These are phyloP conservation scores for Candida nonsorbophila DNA, from an alignment of 805 yeast species.

Conservation along the genomic window DNA sequence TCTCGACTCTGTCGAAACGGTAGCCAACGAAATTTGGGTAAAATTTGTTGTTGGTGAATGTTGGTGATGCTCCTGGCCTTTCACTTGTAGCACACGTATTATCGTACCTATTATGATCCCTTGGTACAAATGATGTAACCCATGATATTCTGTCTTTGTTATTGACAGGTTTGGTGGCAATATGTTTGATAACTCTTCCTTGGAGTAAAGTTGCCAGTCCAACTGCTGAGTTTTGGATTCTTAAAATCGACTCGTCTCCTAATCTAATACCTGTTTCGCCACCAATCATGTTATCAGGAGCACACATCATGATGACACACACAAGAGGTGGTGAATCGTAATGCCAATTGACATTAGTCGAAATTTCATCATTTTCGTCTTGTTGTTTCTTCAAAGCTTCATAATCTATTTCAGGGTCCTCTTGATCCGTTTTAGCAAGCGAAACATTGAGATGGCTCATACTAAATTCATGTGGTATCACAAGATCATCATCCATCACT, in stretches of 20 bases:
- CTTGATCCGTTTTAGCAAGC: conserved; percentile 4
- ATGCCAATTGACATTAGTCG: conserved; percentile 9
- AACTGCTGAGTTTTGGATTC: conserved; percentile 11
- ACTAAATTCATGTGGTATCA: conserved; percentile 14
- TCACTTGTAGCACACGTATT: conserved; percentile 32
- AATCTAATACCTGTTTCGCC: conserved; percentile 11
- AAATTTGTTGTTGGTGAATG: conserved; percentile 19
- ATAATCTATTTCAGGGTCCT: conserved; percentile 6
- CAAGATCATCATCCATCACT: conserved; percentile 16
- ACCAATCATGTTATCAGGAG: conserved; percentile 8
- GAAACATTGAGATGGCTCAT: conserved; percentile 18
- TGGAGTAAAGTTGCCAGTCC: conserved; percentile 16
- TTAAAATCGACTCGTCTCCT: conserved; percentile 9
- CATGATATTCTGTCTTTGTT: conserved; percentile 37
- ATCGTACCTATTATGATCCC: conserved; percentile 28
- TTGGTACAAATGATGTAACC: conserved; percentile 38
- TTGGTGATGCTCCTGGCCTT: conserved; percentile 31
- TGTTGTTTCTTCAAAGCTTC: conserved; percentile 3
- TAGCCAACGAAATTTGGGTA: conserved; percentile 24
- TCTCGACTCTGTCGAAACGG: conserved; percentile 19
- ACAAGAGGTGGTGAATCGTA: conserved; percentile 10
- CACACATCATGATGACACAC: conserved; percentile 9
- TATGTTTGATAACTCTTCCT: conserved; percentile 16
- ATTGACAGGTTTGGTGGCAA: conserved; percentile 17
- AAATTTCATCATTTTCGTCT: conserved; percentile 6